Base-by-base conservation (phyloP, 345 rosid species). In the Tarenaya hassleriana region DNA sequence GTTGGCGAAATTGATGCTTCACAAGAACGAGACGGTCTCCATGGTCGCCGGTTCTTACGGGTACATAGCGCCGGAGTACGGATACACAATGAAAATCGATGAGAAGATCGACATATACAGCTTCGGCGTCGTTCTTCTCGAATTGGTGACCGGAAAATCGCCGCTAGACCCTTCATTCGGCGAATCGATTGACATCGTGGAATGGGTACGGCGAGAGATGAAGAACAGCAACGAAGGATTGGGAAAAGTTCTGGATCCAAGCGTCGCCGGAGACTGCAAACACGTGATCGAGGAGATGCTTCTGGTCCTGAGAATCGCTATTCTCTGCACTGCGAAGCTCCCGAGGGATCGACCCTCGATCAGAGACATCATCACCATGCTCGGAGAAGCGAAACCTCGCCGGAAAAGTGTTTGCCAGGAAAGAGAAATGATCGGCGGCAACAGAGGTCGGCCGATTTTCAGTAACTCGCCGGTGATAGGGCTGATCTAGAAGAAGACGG, bases 1-100 rank as follows among this genome's bases (percentile, higher is more conserved):
- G 20, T 73, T 89, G 52, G 97, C 97, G 12, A 86, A 80, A 72
- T 74, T 71, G 82, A 89, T 89, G 94, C 29, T 70, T 15, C 94
- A 81, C 16, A 83, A 77, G 77, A 86, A 83, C 45, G 88, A 86
- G 72, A 86, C 94, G 0, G 86, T 89, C 10, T 86, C 97, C 1
- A 76, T 79, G 90, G 97, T 89, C 20, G 97, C 90, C 0, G 97
- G 97, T 73, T 86, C 95, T 43, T 83, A 89, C 32, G 97, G 95
- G 41, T 86, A 89, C 33, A 89, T 89, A 54, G 97, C 95, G 15
- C 97, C 95, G 0, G 95, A 91, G 74, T 91, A 87, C 9, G 96
- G 96, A 41, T 91, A 87, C 64, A 76, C 92, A 10, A 52, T 84
- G 44, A 91, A 82, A 77, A 82, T 91, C 1, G 87, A 82, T 39